Conservation (phyloP, 1,284 basidiomycete species). For the Pisolithus thermaeus region DNA sequence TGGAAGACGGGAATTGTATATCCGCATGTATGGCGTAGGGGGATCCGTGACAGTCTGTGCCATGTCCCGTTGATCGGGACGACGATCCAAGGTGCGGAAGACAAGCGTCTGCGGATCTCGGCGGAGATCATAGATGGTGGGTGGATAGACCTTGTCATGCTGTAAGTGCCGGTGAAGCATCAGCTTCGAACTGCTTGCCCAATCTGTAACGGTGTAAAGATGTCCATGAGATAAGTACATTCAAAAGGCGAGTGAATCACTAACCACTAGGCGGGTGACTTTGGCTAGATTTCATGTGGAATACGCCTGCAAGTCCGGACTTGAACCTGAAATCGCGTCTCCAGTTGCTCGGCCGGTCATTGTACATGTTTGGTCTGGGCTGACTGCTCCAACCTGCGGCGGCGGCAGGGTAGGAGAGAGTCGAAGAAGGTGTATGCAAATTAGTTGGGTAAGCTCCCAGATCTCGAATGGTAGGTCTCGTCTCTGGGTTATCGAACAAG, state of each 20-base stretch:
- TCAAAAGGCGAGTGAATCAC: slow-evolving; percentile 1
- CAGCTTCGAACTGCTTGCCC: slow-evolving; percentile 23
- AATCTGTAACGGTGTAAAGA: slow-evolving; percentile 10
- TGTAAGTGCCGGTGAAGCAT: slow-evolving; percentile 20
- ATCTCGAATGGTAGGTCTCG: slow-evolving; percentile 16
- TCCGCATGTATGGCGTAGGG: slow-evolving; percentile 37
- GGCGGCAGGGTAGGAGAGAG: slow-evolving; percentile 17
- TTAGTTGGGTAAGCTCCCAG: slow-evolving; percentile 16
- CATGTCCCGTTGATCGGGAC: slow-evolving; percentile 34
- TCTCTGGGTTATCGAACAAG: slow-evolving; percentile 11
- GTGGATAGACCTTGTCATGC: slow-evolving; percentile 21
- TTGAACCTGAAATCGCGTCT: slow-evolving; percentile 29
- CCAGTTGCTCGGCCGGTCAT: slow-evolving; percentile 25
- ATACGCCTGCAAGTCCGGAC: slow-evolving; percentile 26
- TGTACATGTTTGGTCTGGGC: slow-evolving; percentile 8
- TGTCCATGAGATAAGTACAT: neutral
- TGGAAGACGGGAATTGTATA: slow-evolving; percentile 47
- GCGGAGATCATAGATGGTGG: slow-evolving; percentile 34
- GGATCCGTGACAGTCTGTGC: slow-evolving; percentile 42
- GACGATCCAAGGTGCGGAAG: slow-evolving; percentile 38
- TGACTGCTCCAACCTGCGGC: slow-evolving; percentile 2
- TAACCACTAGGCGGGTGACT: slow-evolving; percentile 13
- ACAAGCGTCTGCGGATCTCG: slow-evolving; percentile 25
- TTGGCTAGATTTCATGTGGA: slow-evolving; percentile 20
- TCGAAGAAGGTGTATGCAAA: slow-evolving; percentile 26